Evolutionary conservation across 192 early-diverging fungal genomes (phyloP).

Genomic region (Linnemannia elongata): DNA sequence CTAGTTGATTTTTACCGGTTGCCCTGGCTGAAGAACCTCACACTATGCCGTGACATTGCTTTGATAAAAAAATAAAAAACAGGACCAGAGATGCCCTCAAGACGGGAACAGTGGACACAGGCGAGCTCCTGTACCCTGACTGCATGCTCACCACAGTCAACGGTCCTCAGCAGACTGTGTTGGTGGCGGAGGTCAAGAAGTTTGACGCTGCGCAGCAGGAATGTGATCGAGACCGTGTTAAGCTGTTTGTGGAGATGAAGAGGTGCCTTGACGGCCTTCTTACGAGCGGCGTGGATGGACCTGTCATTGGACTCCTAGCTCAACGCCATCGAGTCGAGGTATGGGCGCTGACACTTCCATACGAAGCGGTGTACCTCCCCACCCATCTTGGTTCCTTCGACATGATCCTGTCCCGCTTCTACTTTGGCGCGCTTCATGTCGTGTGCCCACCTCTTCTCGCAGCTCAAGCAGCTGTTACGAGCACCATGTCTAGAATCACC

Average conservation of each 20-base stretch:
- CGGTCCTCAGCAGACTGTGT: background rate
- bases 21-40: too few relatives aligned
- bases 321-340: background rate
- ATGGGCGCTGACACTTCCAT: background rate
- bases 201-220: background rate
- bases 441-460: too few relatives aligned
- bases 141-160: background rate
- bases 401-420: background rate
- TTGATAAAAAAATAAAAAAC: background rate
- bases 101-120: background rate
- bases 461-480: too few relatives aligned
- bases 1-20: too few relatives aligned
- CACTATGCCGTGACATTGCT: too few relatives aligned
- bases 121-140: background rate
- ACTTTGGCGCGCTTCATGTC: too few relatives aligned
- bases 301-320: background rate
- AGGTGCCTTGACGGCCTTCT: background rate
- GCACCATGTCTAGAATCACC: too few relatives aligned
- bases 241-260: conserved; percentile 14
- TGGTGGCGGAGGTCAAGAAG: conserved; percentile 3
- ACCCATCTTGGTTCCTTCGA: background rate
- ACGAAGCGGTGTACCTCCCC: background rate
- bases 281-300: background rate
- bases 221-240: background rate
- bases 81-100: background rate